Evolutionary conservation across 805 yeast species (phyloP).

Genomic region (Cyberlindnera americana): DNA sequence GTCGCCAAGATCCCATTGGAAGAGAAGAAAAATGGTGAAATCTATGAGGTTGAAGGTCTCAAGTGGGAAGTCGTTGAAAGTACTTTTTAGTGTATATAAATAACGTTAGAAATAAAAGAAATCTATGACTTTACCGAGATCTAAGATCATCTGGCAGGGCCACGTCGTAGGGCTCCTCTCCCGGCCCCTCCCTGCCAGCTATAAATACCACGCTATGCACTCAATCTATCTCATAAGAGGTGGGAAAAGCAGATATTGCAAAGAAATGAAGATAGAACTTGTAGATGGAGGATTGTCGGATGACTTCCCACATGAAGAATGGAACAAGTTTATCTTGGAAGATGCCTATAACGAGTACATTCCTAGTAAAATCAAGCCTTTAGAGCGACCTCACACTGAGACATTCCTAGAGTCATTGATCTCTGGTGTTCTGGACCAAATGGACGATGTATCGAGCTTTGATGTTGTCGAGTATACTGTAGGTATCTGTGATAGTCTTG

Average conservation of each 20-base stretch:
- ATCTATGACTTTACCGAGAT: background rate
- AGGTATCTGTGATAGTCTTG: background rate
- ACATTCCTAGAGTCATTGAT: background rate
- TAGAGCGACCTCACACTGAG: background rate
- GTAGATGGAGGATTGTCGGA: slow-evolving; percentile 1
- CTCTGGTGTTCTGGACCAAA: background rate
- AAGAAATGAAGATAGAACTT: too few relatives aligned
- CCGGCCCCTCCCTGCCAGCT: too few relatives aligned
- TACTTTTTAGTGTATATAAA: slow-evolving; percentile 6
- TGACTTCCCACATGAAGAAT: slow-evolving; percentile 10
- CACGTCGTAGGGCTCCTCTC: too few relatives aligned
- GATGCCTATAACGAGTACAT: too few relatives aligned
- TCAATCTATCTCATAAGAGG: too few relatives aligned
- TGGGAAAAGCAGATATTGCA: too few relatives aligned
- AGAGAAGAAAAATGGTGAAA: slow-evolving; percentile 15
- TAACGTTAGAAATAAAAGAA: background rate
- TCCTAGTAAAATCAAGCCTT: background rate
- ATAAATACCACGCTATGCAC: too few relatives aligned
- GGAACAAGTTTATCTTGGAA: slow-evolving; percentile 3
- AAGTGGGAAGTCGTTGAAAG: slow-evolving; percentile 20
- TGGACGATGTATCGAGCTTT: too few relatives aligned
- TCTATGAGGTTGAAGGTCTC: slow-evolving; percentile 9
- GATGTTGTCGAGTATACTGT: too few relatives aligned
- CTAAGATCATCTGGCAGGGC: background rate
- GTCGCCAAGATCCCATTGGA: slow-evolving; percentile 18